These are phyloP conservation scores for Magnolia officinalis DNA, from an alignment of 164 flowering plant genomes.

Conservation along the genomic window DNA sequence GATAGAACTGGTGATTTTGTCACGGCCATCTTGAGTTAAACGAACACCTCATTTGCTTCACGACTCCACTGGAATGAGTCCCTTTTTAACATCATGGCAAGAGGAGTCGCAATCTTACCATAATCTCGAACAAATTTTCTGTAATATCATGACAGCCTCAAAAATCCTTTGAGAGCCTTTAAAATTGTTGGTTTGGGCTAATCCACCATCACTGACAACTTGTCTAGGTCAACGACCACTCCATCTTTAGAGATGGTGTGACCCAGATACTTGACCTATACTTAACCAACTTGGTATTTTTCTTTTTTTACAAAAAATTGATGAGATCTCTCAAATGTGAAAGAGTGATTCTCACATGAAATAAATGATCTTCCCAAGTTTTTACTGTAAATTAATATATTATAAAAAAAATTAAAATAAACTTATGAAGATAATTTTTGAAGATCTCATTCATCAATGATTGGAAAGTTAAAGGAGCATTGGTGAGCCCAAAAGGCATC, in stretches of 20 bases:
- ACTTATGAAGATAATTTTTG: background rate
- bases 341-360: background rate
- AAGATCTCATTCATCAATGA: conserved; percentile 6
- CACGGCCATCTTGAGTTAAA: background rate
- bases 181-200: background rate
- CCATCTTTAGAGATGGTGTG: background rate
- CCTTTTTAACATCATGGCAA: background rate
- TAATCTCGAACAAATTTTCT: background rate
- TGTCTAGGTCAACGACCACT: background rate
- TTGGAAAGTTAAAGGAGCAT: background rate
- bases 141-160: background rate
- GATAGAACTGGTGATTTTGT: background rate
- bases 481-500: background rate
- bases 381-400: conserved; percentile 5
- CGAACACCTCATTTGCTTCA: background rate
- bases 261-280: conserved; percentile 1
- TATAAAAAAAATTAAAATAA: background rate
- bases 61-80: background rate
- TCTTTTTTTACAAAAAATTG: background rate
- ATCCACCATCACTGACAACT: background rate
- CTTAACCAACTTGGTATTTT: background rate
- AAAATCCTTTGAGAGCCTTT: background rate
- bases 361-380: background rate
- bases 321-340: background rate
- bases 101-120: background rate